These are phyloP conservation scores for Tolypocladium capitatum DNA, from an alignment of 2,329 filamentous ascomycete genomes.

Conservation along the genomic window DNA sequence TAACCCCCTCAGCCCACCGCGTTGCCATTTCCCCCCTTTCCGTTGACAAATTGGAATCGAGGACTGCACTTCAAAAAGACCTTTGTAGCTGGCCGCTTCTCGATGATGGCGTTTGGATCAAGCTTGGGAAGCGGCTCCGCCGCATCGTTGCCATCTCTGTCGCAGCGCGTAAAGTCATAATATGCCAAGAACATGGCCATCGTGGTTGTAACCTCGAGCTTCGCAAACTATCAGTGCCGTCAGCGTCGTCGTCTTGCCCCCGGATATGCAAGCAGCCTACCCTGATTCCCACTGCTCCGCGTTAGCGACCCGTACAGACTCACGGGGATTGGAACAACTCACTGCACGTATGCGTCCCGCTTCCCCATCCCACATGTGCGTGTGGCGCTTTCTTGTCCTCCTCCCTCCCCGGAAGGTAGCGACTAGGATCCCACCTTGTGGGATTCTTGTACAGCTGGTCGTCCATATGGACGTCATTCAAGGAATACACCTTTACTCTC, in stretches of 20 bases:
- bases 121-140: constrained; percentile 3
- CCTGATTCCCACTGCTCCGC: constrained; percentile 2
- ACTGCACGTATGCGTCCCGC: constrained; percentile 22
- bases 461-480: constrained; percentile 36
- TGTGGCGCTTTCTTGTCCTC: constrained; percentile 25
- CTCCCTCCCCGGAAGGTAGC: constrained; percentile 31
- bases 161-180: constrained; percentile 32
- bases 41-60: background rate
- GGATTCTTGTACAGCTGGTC: constrained; percentile 34
- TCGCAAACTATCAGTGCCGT: constrained; percentile 28
- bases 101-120: constrained; percentile 5
- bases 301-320: background rate
- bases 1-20: background rate
- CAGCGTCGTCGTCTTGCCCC: background rate
- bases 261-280: background rate
- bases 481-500: constrained; percentile 19
- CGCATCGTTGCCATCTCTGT: constrained; percentile 21
- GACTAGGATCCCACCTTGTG: constrained; percentile 32
- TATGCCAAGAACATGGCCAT: constrained; percentile 33
- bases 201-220: constrained; percentile 37
- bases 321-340: constrained; percentile 4
- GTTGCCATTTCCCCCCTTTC: background rate
- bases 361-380: constrained; percentile 21
- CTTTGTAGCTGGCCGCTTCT: constrained; percentile 7
- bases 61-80: constrained; percentile 3